These are phyloP conservation scores for Cylindrotheca closterium DNA, from an alignment of 108 stramenopile genomes.

Conservation along the genomic window DNA sequence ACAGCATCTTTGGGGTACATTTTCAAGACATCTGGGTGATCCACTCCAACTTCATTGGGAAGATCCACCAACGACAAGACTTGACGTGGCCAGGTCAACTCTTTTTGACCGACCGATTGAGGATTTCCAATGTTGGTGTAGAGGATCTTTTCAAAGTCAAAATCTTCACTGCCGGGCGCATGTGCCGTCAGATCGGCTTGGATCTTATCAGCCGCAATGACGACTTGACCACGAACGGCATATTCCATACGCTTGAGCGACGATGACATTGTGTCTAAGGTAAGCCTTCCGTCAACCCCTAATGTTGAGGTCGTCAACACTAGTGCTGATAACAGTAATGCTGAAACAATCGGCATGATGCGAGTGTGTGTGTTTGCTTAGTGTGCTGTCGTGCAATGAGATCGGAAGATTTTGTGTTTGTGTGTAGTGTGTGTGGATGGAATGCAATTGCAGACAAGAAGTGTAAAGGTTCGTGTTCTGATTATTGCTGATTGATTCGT, in stretches of 20 bases:
- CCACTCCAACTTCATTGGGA: constrained; percentile 69
- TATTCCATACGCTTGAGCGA: constrained; percentile 80
- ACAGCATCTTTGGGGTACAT: constrained; percentile 82
- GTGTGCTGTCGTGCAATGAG: no score
- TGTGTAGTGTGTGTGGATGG: no score
- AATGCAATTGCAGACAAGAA: no score
- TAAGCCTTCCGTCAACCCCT: constrained; percentile 22
- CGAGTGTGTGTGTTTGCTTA: no score
- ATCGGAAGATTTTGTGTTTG: no score
- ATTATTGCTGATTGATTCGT: no score
- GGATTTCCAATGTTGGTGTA: constrained; percentile 99
- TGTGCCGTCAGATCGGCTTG: constrained; percentile 35
- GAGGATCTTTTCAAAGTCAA: constrained; percentile 84
- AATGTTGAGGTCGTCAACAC: no score
- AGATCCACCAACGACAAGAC: constrained; percentile 88
- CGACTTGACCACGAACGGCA: constrained; percentile 84
- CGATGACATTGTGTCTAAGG: constrained; percentile 59
- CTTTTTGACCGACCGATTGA: constrained; percentile 92
- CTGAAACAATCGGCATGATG: no score
- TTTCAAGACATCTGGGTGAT: constrained; percentile 57
- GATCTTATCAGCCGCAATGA: constrained; percentile 81
- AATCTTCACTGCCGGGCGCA: constrained; percentile 13
- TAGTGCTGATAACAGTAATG: no score
- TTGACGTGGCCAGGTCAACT: constrained; percentile 95
- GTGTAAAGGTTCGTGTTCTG: no score